Evolutionary conservation across 2,329 filamentous ascomycete genomes (phyloP).

Genomic region (Pseudocercospora cruenta): DNA sequence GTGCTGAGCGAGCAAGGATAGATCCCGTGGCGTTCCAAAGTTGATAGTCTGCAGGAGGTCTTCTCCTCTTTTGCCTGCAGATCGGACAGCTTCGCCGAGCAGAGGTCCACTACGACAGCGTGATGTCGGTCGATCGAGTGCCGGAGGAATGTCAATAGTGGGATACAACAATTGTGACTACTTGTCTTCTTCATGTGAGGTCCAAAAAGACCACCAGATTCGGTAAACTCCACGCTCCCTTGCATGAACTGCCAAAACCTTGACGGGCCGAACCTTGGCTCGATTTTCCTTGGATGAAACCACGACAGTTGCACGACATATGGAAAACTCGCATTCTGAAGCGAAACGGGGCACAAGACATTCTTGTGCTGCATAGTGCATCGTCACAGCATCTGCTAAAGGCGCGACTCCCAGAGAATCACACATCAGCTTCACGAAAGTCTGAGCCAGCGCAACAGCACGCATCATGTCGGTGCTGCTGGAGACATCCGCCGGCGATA

Average conservation of each 20-base stretch:
- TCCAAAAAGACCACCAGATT: not conserved
- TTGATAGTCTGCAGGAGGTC: not conserved
- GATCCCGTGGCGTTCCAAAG: slow-evolving; percentile 1
- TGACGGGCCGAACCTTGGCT: not conserved
- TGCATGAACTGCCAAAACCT: slow-evolving; percentile 2
- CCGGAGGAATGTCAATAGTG: not conserved
- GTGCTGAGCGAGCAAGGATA: slow-evolving; percentile 1
- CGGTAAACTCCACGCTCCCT: not conserved
- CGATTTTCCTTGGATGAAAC: not conserved
- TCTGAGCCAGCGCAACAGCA: not conserved
- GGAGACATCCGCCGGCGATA: slow-evolving; percentile 89
- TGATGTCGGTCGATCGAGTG: not conserved
- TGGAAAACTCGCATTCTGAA: not conserved
- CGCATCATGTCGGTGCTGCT: slow-evolving; percentile 82
- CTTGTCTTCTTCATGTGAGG: not conserved
- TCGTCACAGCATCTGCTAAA: not conserved
- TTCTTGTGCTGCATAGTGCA: not conserved
- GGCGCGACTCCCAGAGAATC: not conserved
- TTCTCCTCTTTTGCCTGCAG: not conserved
- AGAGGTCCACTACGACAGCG: not conserved
- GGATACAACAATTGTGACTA: not conserved
- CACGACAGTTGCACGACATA: not conserved
- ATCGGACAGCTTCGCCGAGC: not conserved
- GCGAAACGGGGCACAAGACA: too few relatives aligned
- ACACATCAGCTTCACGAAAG: not conserved